Evolutionary conservation across 179 eudicot genomes (phyloP).

Genomic region (Dionaea muscipula): DNA sequence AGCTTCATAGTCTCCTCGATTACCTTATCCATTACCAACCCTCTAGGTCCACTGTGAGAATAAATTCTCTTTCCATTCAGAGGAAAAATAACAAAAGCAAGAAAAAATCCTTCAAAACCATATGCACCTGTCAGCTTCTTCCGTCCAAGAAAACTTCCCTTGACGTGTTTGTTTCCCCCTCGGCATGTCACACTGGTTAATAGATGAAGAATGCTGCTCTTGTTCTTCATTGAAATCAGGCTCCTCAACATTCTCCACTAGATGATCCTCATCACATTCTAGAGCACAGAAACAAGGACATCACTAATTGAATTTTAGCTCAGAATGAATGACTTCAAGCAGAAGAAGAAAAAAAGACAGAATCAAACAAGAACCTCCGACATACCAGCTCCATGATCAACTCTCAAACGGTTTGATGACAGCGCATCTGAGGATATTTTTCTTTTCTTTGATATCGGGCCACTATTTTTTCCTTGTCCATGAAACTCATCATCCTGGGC

Average conservation of each 20-base stretch:
- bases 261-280: slow-evolving; percentile 20
- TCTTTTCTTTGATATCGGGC: slow-evolving; percentile 35
- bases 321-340: neutral
- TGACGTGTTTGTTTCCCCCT: slow-evolving; percentile 36
- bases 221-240: slow-evolving; percentile 23
- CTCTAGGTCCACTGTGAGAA: neutral
- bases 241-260: slow-evolving; percentile 25
- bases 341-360: neutral
- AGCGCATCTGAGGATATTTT: slow-evolving; percentile 31
- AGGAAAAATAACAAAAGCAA: neutral
- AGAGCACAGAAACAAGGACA: slow-evolving; percentile 12
- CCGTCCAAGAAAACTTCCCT: slow-evolving; percentile 65
- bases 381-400: slow-evolving; percentile 20
- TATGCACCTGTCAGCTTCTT: slow-evolving; percentile 68
- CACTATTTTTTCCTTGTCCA: slow-evolving; percentile 14
- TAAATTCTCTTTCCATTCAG: too few relatives aligned
- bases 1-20: slow-evolving; percentile 1
- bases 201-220: slow-evolving; percentile 24
- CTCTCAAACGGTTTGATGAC: slow-evolving; percentile 21
- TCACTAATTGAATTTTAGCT: neutral
- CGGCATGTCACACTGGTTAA: slow-evolving; percentile 38
- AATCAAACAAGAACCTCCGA: slow-evolving; percentile 4
- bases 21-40: neutral
- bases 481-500: slow-evolving; percentile 24
- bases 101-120: neutral